Evolutionary conservation across 495 filamentous ascomycete genomes (phyloP).

Genomic region (Talaromyces nanjingensis): DNA sequence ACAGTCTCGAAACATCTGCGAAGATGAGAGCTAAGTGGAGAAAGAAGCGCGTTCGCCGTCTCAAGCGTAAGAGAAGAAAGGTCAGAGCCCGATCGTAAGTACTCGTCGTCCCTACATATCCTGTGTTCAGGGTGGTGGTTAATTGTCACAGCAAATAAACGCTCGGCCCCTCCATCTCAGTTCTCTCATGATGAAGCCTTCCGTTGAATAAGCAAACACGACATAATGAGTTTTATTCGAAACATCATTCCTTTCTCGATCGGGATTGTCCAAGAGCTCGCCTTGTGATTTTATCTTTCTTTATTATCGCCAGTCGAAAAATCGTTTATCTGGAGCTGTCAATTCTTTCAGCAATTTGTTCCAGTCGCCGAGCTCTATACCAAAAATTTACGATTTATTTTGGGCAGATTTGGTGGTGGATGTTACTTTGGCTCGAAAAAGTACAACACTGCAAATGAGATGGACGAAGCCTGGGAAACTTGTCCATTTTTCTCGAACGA

Average conservation of each 20-base stretch:
- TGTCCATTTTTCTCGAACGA: constrained; percentile 21
- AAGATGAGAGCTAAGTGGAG: constrained; percentile 99
- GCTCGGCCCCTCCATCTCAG: constrained; percentile 56
- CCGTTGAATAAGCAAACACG: constrained; percentile 42
- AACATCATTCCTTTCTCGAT: neutral
- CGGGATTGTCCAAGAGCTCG: constrained; percentile 3
- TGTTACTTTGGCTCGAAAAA: constrained; percentile 2
- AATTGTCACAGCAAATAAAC: constrained; percentile 61
- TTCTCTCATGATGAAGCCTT: constrained; percentile 34
- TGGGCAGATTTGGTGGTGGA: constrained; percentile 6
- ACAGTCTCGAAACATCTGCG: constrained; percentile 35
- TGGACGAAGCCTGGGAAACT: constrained; percentile 9
- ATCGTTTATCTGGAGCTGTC: constrained; percentile 9
- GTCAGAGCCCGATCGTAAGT: constrained; percentile 86
- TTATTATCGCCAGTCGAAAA: neutral
- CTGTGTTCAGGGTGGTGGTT: neutral
- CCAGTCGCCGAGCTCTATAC: constrained; percentile 9
- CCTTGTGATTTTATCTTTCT: neutral
- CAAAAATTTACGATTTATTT: constrained; percentile 9
- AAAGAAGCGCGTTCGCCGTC: constrained; percentile 96
- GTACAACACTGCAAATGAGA: neutral
- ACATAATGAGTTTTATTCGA: constrained; percentile 13
- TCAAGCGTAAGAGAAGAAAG: constrained; percentile 99
- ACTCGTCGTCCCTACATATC: neutral
- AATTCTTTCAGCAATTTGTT: constrained; percentile 6